Evolutionary conservation across 192 early-diverging fungal species (phyloP), one percentile per base, ranked within the genome.

Genomic region (Anaeromyces robustus): DNA sequence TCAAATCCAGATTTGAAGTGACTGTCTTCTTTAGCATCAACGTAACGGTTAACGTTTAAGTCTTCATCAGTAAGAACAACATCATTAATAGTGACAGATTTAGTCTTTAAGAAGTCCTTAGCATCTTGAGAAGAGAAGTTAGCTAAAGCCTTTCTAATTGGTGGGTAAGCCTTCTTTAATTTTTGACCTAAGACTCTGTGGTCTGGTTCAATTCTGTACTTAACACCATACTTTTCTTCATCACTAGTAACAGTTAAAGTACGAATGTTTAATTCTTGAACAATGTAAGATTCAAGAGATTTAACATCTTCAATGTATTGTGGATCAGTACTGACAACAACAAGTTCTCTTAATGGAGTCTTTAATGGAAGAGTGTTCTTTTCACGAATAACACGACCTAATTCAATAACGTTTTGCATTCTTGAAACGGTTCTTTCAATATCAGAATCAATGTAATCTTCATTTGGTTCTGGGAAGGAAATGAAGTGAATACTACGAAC

Each of bases 341-440:
- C 93, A 43, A 99, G 85, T 85, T 98, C 96, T 81, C 92, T 89
- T 83, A 97, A 86, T 29, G 97, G 97, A 37, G 93, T 97, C 92
- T 99, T 99, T 82, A 99, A 90, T 80, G 94, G 91, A 84, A 98
- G 89, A 77, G 89, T 96, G 81, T 95, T 93, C 85, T 94, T 90
- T 84, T 99, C 97, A 81, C 97, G 95, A 80, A 95, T 88, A 82
- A 91, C 86, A 77, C 97, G 93, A 30, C 96, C 97, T 80, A 95
- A 90, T 83, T 99, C 97, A 82, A 99, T 98, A 78, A 99, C 97
- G 3, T 92, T 86, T 87, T 97, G 96, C 96, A 99, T 97, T 81
- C 97, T 92, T 52, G 90, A 88, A 82, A 99, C 94, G 80, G 94
- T 88, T 80, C 97, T 94, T 87, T 99, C 97, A 85, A 99, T 96